These are phyloP conservation scores for Leptographium flavum DNA, from an alignment of 2,329 filamentous ascomycete species.

Conservation along the genomic window DNA sequence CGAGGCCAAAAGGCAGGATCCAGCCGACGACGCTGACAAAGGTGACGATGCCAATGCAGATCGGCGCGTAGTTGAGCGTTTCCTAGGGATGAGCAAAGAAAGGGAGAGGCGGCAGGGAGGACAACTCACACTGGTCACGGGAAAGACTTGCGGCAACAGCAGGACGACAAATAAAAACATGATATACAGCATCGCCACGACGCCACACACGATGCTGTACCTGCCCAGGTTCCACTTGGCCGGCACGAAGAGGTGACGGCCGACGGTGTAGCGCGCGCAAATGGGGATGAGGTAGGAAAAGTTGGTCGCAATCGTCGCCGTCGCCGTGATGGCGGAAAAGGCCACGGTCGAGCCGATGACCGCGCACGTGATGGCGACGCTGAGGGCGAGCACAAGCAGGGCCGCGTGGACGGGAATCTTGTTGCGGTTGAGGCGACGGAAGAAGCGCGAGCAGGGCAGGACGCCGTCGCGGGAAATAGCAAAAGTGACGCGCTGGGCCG, in stretches of 20 bases:
- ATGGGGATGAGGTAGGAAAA: conserved; percentile 24
- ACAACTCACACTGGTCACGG: conserved; percentile 15
- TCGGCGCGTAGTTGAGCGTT: conserved; percentile 24
- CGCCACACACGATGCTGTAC: conserved; percentile 13
- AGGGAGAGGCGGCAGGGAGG: background rate
- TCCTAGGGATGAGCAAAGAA: conserved; percentile 6
- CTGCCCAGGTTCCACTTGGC: conserved; percentile 20
- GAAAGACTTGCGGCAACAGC: conserved; percentile 22
- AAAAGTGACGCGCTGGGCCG: conserved; percentile 24
- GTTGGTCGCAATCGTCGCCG: conserved; percentile 23
- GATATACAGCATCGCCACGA: conserved; percentile 19
- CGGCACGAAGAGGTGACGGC: conserved; percentile 19
- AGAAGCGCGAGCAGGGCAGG: conserved; percentile 21
- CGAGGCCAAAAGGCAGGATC: conserved; percentile 20
- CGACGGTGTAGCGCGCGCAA: conserved; percentile 22
- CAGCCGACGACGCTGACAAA: conserved; percentile 21
- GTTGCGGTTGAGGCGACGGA: conserved; percentile 17
- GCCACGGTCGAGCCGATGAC: conserved; percentile 30
- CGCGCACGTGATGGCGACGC: conserved; percentile 24
- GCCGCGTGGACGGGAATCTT: conserved; percentile 20
- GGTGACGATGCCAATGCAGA: conserved; percentile 22
- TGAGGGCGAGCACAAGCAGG: conserved; percentile 18
- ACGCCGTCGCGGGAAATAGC: conserved; percentile 24
- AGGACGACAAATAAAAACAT: conserved; percentile 21
- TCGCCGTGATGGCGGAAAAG: conserved; percentile 25